Conservation (phyloP, 2,329 filamentous ascomycete species). For the Metarhizium anisopliae region DNA sequence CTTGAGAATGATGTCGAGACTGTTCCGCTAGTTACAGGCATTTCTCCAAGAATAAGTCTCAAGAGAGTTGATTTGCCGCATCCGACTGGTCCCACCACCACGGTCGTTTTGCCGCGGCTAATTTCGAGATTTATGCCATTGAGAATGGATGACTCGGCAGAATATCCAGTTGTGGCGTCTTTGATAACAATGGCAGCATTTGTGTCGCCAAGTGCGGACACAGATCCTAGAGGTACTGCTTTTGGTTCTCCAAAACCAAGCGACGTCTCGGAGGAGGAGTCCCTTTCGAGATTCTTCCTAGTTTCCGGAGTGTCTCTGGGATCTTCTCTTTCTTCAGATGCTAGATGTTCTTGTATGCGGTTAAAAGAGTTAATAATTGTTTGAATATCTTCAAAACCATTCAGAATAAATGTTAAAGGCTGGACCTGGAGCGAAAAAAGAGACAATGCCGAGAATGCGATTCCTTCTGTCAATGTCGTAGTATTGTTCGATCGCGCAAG, state of each 20-base stretch:
- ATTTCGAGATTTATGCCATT: constrained; percentile 7
- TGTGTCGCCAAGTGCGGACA: not conserved
- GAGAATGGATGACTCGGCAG: not conserved
- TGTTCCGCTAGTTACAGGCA: constrained; percentile 6
- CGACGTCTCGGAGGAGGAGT: not conserved
- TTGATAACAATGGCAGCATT: not conserved
- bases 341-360: constrained; percentile 12
- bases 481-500: constrained; percentile 5
- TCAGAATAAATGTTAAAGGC: constrained; percentile 8
- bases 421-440: constrained; percentile 11
- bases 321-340: constrained; percentile 9
- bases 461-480: constrained; percentile 7
- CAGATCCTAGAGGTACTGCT: not conserved
- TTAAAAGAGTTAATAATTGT: constrained; percentile 12
- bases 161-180: constrained; percentile 6
- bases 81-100: constrained; percentile 14
- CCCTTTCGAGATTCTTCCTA: no score
- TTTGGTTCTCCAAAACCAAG: not conserved
- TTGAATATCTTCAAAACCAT: constrained; percentile 11
- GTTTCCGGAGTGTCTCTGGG: not conserved
- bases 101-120: constrained; percentile 6
- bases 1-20: constrained; percentile 5
- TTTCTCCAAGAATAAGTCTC: constrained; percentile 12
- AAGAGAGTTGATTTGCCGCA: constrained; percentile 14
- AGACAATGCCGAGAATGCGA: constrained; percentile 10